Evolutionary conservation across 2,329 filamentous ascomycete species (phyloP), one percentile per base, ranked within the genome.

Genomic region (Cladosporium velox): DNA sequence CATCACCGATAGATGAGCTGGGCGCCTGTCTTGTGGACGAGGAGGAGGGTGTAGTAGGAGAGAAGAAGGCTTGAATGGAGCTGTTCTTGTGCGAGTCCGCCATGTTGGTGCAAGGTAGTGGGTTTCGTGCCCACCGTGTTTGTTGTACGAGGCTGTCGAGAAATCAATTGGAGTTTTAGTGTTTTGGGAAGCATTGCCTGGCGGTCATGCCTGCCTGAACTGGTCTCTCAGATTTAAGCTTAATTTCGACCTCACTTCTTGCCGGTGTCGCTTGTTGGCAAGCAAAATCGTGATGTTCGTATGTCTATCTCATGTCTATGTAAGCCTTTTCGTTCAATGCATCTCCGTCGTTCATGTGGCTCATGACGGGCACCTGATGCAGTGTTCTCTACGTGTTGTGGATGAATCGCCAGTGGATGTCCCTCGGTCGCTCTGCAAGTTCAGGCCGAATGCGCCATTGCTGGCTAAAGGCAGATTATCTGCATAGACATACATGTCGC

Each of bases 11-110:
- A 4, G 55, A 55, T 15, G 75, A 70, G 8, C 60, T 38, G 8
- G 64, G 64, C 26, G 52, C 38, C n/a, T 41, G 41, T 63, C 73
- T 75, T 11, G 64, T 68, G 28, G 72, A 69, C 1, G 71, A 72
- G 4, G 72, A 70, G 28, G 65, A 70, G 15, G 35, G 21, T 14
- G 72, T 71, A 28, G 72, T 70, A 1, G 74, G 72, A 26, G 28
- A 15, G 67, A 80, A 83, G 72, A 77, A 82, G 0, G 80, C 79
- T 67, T 83, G 80, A 1, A 82, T 82, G 4, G 80, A 81, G 1
- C 15, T 41, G 47, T 65, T 60, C 64, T 54, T 60, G 34, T 65
- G 55, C 30, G 57, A 41, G 21, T 24, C 44, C 26, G 64, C 34
- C 64, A 65, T 65, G 24, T 18, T 55, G 60, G n/a, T 18, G 28